Conservation (phyloP, 495 filamentous ascomycete genomes). For the Penicillium antarcticum region DNA sequence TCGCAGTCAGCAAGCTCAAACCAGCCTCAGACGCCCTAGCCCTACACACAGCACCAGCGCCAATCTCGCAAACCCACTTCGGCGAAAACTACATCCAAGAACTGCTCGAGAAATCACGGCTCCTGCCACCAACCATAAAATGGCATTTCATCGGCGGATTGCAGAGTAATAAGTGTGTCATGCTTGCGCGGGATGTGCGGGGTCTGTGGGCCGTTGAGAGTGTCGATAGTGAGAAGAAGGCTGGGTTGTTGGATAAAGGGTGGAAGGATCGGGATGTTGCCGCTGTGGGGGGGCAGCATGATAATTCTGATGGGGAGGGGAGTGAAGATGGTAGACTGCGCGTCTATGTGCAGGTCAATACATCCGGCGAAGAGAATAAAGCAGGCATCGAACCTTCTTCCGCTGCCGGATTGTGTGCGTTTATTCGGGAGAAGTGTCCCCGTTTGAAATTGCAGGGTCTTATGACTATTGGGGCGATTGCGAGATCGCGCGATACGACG, state of each 20-base stretch:
- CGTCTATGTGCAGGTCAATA: conserved; percentile 92
- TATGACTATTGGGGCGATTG: conserved; percentile 97
- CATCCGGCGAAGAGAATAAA: conserved; percentile 83
- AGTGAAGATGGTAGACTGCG: conserved; percentile 44
- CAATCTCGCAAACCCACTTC: conserved; percentile 69
- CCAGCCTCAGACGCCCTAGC: conserved; percentile 84
- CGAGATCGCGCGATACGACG: conserved; percentile 66
- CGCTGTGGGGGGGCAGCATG: neutral
- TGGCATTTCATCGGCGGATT: conserved; percentile 98
- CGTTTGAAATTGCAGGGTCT: conserved; percentile 73
- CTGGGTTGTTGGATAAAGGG: conserved; percentile 72
- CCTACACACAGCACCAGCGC: conserved; percentile 60
- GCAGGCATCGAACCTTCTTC: conserved; percentile 66
- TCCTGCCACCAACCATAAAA: conserved; percentile 73
- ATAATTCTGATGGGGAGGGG: neutral
- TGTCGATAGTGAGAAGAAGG: conserved; percentile 85
- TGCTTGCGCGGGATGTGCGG: conserved; percentile 74
- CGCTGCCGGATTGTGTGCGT: conserved; percentile 58
- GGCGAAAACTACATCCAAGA: conserved; percentile 98
- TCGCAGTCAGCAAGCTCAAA: conserved; percentile 94
- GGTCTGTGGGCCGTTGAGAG: conserved; percentile 94
- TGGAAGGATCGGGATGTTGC: conserved; percentile 50
- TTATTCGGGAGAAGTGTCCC: conserved; percentile 67
- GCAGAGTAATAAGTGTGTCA: conserved; percentile 88
- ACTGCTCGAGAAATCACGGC: conserved; percentile 75